These are phyloP conservation scores for Metschnikowia peoriensis DNA, from an alignment of 805 yeast genomes.

Conservation along the genomic window DNA sequence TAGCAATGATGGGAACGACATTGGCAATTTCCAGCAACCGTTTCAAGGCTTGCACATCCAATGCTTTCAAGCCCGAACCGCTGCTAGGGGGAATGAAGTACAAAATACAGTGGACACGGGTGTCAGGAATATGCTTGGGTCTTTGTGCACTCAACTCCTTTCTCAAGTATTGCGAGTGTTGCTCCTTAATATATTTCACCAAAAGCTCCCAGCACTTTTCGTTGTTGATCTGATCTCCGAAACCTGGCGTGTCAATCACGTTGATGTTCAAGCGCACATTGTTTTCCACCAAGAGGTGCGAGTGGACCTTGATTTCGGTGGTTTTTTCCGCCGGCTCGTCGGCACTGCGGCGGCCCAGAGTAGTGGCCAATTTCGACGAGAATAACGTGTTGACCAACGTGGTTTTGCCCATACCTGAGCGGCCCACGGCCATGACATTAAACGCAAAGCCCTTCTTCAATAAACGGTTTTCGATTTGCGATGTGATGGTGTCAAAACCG, in stretches of 20 bases:
- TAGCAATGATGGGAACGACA: constrained; percentile 94
- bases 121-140: constrained; percentile 75
- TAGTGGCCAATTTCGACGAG: constrained; percentile 71
- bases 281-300: constrained; percentile 77
- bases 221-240: constrained; percentile 94
- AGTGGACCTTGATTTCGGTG: constrained; percentile 71
- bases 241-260: constrained; percentile 96
- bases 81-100: constrained; percentile 84
- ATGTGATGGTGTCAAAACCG: constrained; percentile 95
- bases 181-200: constrained; percentile 91
- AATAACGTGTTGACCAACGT: constrained; percentile 90
- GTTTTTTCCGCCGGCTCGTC: constrained; percentile 80
- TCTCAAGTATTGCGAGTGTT: constrained; percentile 86
- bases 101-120: constrained; percentile 90
- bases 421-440: constrained; percentile 89
- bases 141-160: constrained; percentile 94
- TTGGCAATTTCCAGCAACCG: constrained; percentile 87
- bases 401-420: constrained; percentile 90
- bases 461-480: constrained; percentile 89
- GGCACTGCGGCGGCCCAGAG: constrained; percentile 67
- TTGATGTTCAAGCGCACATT: constrained; percentile 83
- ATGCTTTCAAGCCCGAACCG: constrained; percentile 75
- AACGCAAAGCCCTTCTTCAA: constrained; percentile 92
- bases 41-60: constrained; percentile 80
- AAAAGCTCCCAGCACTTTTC: constrained; percentile 97